Evolutionary conservation across 768 basidiomycete species (phyloP).

Genomic region (Hebeloma cylindrosporum): DNA sequence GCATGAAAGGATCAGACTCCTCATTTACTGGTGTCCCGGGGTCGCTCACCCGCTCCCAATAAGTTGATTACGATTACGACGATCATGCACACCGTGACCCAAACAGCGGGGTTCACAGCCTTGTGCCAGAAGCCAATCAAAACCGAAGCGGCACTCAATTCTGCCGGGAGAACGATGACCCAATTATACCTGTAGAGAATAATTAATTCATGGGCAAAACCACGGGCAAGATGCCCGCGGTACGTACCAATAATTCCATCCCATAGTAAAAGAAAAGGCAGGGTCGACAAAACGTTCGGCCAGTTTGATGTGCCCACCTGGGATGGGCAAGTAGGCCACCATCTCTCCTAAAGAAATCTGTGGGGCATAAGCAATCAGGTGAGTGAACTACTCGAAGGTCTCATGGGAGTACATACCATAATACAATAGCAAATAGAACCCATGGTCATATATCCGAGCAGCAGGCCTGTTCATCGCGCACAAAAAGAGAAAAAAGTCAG

Average conservation of each 20-base stretch:
- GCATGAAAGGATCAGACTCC: neutral
- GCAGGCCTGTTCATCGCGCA: constrained; percentile 48
- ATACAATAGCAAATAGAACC: constrained; percentile 70
- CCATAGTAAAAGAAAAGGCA: constrained; percentile 62
- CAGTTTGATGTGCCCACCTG: constrained; percentile 78
- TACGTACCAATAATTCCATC: constrained; percentile 49
- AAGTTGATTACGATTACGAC: constrained; percentile 78
- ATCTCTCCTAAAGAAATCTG: constrained; percentile 73
- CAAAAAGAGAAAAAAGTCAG: neutral
- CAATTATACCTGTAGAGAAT: constrained; percentile 48
- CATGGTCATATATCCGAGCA: constrained; percentile 68
- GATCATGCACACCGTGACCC: constrained; percentile 76
- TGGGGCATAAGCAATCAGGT: neutral
- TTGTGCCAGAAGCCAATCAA: constrained; percentile 74
- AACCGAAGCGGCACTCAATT: constrained; percentile 73
- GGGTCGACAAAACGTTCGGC: constrained; percentile 83
- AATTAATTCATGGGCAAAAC: constrained; percentile 9
- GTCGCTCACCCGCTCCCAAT: constrained; percentile 56
- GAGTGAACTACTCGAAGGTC: neutral
- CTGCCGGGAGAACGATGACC: constrained; percentile 68
- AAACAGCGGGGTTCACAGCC: constrained; percentile 62
- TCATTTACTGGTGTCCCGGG: neutral
- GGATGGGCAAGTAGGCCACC: constrained; percentile 75
- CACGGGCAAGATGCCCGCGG: neutral
- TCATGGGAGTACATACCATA: constrained; percentile 48